Evolutionary conservation across 2,329 filamentous ascomycete species (phyloP), one percentile per base, ranked within the genome.

Genomic region (Venturia oleaginea): DNA sequence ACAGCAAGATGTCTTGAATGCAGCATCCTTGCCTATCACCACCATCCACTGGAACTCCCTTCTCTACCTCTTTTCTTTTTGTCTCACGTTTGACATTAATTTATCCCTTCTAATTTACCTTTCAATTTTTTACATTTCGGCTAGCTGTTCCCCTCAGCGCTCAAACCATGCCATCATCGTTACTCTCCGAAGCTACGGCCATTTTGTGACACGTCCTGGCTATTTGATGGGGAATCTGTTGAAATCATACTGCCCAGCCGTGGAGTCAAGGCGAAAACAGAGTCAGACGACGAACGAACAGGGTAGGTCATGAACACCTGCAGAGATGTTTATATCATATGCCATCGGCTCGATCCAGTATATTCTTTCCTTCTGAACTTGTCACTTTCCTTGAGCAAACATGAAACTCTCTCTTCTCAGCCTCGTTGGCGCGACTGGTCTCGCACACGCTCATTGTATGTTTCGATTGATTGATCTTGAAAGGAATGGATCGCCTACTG

Each of bases 391-490:
- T 4, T 27, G 2, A 5, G 30, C 32, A 43, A 42, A 24, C n/a
- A 60, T 60, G 57, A 40, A 60, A 43, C 57, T 60, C 30, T 60
- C 57, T 38, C 57, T 60, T 27, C 34, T 43, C 17, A 22, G 19
- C 22, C 57, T 60, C 30, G 22, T 40, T 17, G 34, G 57, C 24
- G 30, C 57, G 32, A 17, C 57, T 24, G 57, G 27, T 8, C 57
- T 60, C n/a, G 34, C 57, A 10, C 42, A 34, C 34, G 57, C 57
- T 40, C 57, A 60, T 43, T 60, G 57, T 43, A 60, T n/a, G 34
- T 60, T 43, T 37, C 46, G n/a, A 57, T n/a, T 17, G 7, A 24
- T 22, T 13, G 17, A 22, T 46, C 42, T 46, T 4, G 11, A 46
- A 30, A 42, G 2, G 6, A 42, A 46, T 3, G 3, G 4, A 48